phyloP scores from a whole-genome alignment of 2,329 filamentous ascomycete genomes.

The Trichoderma simmonsii region DNA sequence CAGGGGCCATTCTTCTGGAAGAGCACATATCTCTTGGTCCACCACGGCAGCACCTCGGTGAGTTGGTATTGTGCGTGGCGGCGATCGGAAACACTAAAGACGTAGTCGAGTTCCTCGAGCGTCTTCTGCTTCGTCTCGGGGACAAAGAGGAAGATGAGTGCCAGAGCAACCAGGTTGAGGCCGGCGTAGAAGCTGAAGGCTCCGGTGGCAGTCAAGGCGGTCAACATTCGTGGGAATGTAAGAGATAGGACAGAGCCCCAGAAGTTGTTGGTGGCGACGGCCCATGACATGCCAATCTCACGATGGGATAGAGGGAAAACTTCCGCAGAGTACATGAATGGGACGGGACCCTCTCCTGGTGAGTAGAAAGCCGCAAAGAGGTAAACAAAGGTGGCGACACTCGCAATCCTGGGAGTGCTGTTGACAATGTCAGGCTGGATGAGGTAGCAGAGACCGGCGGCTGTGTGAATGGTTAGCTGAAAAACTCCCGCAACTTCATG shows the following conservation, averaged over 20 bases:
- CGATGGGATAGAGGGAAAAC: constrained; percentile 65
- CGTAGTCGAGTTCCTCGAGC: constrained; percentile 39
- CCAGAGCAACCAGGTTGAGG: constrained; percentile 43
- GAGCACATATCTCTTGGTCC: constrained; percentile 16
- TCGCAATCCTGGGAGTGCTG: constrained; percentile 45
- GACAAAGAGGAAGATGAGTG: constrained; percentile 47
- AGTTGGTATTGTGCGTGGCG: constrained; percentile 17
- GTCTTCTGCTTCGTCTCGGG: constrained; percentile 49
- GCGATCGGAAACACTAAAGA: constrained; percentile 13
- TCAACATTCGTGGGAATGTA: constrained; percentile 48
- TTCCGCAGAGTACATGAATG: constrained; percentile 63
- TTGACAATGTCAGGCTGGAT: constrained; percentile 31
- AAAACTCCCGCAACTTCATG: not conserved
- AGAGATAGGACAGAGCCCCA: constrained; percentile 51
- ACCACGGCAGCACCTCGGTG: constrained; percentile 16
- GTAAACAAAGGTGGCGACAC: constrained; percentile 59
- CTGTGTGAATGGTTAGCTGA: constrained; percentile 20
- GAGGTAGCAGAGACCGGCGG: constrained; percentile 35
- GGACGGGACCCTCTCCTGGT: constrained; percentile 61
- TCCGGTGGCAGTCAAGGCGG: constrained; percentile 32
- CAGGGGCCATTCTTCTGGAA: constrained; percentile 13
- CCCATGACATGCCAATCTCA: constrained; percentile 65
- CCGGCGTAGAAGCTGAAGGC: constrained; percentile 43
- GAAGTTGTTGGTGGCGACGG: constrained; percentile 42
- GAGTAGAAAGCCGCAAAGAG: constrained; percentile 63